Base-by-base conservation (phyloP, 371 early-diverging fungal genomes). In the Dichotomocladium elegans region DNA sequence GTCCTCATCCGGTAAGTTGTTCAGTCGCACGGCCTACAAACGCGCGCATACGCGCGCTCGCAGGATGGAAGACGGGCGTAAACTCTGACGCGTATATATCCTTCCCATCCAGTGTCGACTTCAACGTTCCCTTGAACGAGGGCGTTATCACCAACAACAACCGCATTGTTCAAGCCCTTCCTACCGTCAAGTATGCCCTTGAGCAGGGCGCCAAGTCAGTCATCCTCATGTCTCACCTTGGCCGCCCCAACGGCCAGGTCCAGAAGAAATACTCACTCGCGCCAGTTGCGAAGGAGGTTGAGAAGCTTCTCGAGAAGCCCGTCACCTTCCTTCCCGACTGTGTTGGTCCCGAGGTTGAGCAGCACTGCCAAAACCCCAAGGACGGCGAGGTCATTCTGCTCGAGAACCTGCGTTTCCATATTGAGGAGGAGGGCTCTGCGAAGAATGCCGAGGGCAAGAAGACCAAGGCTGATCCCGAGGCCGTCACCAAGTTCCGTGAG, bases 341-440 rank as follows among this genome's bases (percentile, higher is more conserved):
- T 64, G 96, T 97, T 41, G 98, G 98, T 57, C 63, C 81, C 48
- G 83, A 87, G 52, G 93, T 94, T 35, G 98, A 97, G 74, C 66
- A 85, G 55, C 80, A 81, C 54, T 93, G 93, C 66, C 81, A 85
- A 42, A 68, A 70, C 44, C 87, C 93, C 44, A 68, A 75, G 19
- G 81, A 79, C 43, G 96, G 96, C 70, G 77, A 91, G 72, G 85
- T 98, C 57, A 91, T 98, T 57, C 78, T 99, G 22, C 75, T 99
- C 60, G 99, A 99, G 80, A 99, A 99, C 82, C 80, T 99, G 61
- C 92, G 99, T 57, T 99, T 93, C 89, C 96, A 99, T 74, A 84
- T 90, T 55, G 99, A 95, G 80, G 99, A 99, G 72, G 99, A 99
- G 74, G 99, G 99, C 57, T 88, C 90, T 55, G 74, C 82, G 68